phyloP scores from a whole-genome alignment of 495 filamentous ascomycete species.

The Umbilicaria muhlenbergii region DNA sequence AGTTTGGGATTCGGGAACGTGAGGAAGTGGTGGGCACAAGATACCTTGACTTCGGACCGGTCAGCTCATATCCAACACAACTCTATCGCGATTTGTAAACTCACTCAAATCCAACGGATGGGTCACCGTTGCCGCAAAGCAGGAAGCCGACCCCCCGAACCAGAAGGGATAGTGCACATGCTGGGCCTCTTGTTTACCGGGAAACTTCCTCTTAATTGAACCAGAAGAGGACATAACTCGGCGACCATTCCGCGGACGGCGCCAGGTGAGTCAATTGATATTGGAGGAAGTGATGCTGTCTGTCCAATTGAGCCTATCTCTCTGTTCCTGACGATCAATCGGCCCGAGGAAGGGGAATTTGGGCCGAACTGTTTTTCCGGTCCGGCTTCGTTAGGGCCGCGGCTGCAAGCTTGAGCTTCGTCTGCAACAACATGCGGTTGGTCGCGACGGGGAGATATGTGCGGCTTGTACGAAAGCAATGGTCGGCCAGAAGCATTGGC shows the following conservation, averaged over 20 bases:
- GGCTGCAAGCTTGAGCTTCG: too few relatives aligned
- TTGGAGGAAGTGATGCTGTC: too few relatives aligned
- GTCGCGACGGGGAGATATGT: slow-evolving; percentile 30
- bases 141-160: slow-evolving; percentile 29
- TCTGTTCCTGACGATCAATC: too few relatives aligned
- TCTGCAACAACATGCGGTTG: slow-evolving; percentile 22
- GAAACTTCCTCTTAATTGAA: not conserved
- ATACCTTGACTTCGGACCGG: slow-evolving; percentile 11
- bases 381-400: too few relatives aligned
- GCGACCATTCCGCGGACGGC: slow-evolving; percentile 3
- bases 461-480: slow-evolving; percentile 17
- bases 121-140: slow-evolving; percentile 25
- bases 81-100: not conserved
- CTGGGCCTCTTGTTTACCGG: not conserved
- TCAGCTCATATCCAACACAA: slow-evolving; percentile 1
- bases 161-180: slow-evolving; percentile 24
- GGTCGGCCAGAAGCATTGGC: slow-evolving; percentile 7
- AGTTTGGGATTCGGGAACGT: not conserved
- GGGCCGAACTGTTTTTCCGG: too few relatives aligned
- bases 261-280: too few relatives aligned
- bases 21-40: not conserved
- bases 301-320: too few relatives aligned
- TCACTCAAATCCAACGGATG: slow-evolving; percentile 28
- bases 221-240: slow-evolving; percentile 10
- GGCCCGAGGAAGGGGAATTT: too few relatives aligned